phyloP scores from a whole-genome alignment of 805 yeast species.

The Candida berthetii region DNA sequence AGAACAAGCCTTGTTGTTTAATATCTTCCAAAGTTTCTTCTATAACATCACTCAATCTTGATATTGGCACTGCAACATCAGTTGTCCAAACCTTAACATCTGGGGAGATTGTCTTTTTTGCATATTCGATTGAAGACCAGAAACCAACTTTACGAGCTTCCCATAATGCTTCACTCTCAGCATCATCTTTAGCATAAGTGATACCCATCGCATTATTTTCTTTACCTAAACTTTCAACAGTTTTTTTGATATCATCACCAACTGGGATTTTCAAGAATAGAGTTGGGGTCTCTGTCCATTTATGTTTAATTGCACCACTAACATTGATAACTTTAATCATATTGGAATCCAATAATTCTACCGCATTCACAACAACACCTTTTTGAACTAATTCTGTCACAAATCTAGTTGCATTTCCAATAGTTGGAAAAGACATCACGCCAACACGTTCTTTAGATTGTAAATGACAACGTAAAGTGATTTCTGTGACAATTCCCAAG shows the following conservation, averaged over 20 bases:
- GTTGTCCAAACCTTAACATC: constrained; percentile 57
- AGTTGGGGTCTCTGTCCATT: constrained; percentile 50
- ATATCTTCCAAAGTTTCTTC: constrained; percentile 54
- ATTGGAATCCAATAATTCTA: constrained; percentile 62
- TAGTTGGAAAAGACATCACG: constrained; percentile 55
- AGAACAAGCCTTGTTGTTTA: constrained; percentile 38
- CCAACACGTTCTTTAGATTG: constrained; percentile 61
- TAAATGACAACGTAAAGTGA: constrained; percentile 59
- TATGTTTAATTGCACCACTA: constrained; percentile 42
- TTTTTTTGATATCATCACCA: constrained; percentile 29
- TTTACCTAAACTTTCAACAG: constrained; percentile 41
- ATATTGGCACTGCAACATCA: constrained; percentile 74
- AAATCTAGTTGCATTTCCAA: constrained; percentile 61
- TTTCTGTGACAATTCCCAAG: constrained; percentile 66
- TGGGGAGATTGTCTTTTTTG: constrained; percentile 36
- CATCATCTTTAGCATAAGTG: constrained; percentile 47
- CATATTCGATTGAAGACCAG: constrained; percentile 59
- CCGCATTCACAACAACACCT: constrained; percentile 60
- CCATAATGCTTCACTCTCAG: constrained; percentile 59
- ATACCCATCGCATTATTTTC: constrained; percentile 43
- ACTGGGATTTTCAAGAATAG: constrained; percentile 51
- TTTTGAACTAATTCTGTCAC: constrained; percentile 52
- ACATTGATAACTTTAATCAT: constrained; percentile 58
- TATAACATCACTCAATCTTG: constrained; percentile 51
- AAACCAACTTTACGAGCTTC: constrained; percentile 62